Evolutionary conservation across 1,284 basidiomycete genomes (phyloP).

Genomic region (Rugiboletus extremiorientalis): DNA sequence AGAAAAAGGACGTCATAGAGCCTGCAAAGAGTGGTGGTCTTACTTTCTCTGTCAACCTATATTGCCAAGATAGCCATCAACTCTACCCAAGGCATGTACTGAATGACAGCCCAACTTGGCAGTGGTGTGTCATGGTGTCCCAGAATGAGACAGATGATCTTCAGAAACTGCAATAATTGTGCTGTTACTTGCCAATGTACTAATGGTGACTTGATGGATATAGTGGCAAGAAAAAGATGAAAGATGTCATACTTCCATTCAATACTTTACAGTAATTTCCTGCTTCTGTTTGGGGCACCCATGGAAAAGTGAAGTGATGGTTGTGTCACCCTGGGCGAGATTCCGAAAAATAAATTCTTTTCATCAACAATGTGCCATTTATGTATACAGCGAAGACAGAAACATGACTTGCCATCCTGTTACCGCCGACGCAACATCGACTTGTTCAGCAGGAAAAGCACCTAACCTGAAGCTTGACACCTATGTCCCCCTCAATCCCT

Average conservation of each 20-base stretch:
- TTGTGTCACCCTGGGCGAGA: too few species aligned
- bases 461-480: background rate
- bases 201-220: background rate
- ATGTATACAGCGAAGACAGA: background rate
- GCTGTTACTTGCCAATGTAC: too few species aligned
- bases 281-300: background rate
- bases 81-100: too few species aligned
- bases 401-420: background rate
- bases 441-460: background rate
- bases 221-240: background rate
- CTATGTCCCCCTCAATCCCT: background rate
- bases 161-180: too few species aligned
- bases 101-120: too few species aligned
- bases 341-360: background rate
- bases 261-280: background rate
- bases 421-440: background rate
- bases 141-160: too few species aligned
- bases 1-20: too few species aligned
- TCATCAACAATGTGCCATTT: background rate
- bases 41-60: too few species aligned
- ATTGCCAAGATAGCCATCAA: too few species aligned
- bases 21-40: too few species aligned
- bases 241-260: background rate
- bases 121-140: too few species aligned
- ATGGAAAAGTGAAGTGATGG: background rate